Base-by-base conservation (phyloP, 495 filamentous ascomycete genomes). In the Neurospora sp. region DNA sequence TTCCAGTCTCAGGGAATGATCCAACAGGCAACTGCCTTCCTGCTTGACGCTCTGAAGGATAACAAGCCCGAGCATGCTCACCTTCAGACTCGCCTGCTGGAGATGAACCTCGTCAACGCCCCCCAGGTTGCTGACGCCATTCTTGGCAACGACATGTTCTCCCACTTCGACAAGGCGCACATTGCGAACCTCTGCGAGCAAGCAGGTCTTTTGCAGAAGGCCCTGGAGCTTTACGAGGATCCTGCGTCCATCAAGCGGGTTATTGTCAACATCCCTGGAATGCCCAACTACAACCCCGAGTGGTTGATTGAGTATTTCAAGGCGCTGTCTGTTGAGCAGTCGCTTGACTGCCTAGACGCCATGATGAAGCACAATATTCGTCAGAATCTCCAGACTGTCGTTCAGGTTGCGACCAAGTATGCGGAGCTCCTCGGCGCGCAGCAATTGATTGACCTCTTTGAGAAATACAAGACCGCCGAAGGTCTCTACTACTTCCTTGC, bases 91-190 rank as follows among this genome's bases (percentile, higher is more conserved):
- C 91, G 94, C 72, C 86, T 99, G 31, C 85, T 99, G 66, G 96
- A 99, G 86, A 98, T 99, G 94, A 99, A 99, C 81, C 85, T 99
- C 73, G 82, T 95, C 81, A 95, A 97, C 78, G 96, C 96, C 1
- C 94, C 96, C 13, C 96, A 98, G 81, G 96, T 99, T 70, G 96
- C 96, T 7, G 96, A 98, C 81, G 96, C 96, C 24, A 98, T 99
- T 76, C 89, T 99, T 62, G 91, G 94, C 66, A 98, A 98, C 77
- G 93, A 98, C 75, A 97, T 99, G 88, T 98, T 99, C 84, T 93
- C 92, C 1, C 89, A 98, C 82, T 99, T 94, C 79, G 95, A 99
- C 82, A 94, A 92, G 81, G 85, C 89, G 71, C 91, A 92, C 54
- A 92, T 99, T 82, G 91, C 93, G 10, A 88, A 89, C 76, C 86